Base-by-base conservation (phyloP, 1,139 yeast genomes). In the Candida neerlandica region DNA sequence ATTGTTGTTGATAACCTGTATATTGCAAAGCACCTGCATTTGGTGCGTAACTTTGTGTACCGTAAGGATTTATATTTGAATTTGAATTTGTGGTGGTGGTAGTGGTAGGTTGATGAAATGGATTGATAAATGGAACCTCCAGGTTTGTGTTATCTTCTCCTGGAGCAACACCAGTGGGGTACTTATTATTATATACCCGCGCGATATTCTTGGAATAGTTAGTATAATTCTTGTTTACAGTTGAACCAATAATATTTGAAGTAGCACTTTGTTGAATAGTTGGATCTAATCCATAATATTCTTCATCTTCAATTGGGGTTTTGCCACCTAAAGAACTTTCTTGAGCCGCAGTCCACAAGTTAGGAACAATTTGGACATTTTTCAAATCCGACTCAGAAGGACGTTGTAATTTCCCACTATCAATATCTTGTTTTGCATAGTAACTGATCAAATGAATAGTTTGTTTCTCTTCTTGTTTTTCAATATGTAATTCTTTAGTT, bases 391-490 rank as follows among this genome's bases (percentile, higher is more conserved):
- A 69, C 43, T 80, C 81, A 6, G 82, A 72, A 0, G 97, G 97
- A 34, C 85, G 73, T 2, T 67, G 63, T 48, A 91, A 70, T 45
- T 70, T 72, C 7, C 85, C 84, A 40, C 73, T 71, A 46, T 82
- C 62, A 3, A 89, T 94, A 62, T 91, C 96, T 41, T 82, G 81
- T 0, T 90, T 85, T 48, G 80, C 75, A 62, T 89, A 91, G 65
- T 91, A 91, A 16, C 92, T 84, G 6, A 91, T 84, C 48, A 91
- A 68, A 62, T 92, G 97, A 50, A 87, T 80, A 0, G 89, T 84
- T 58, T 72, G 77, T 46, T 64, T 69, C 46, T 65, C 72, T 6
- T 60, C 62, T 34, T 61, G 59, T 33, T 59, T 60, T 9, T 63
- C 65, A 21, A 68, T 48, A 44, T 68, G 67, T 26, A 70, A 61